Evolutionary conservation across 2,329 filamentous ascomycete species (phyloP).

Genomic region (Aureobasidium uvarum): DNA sequence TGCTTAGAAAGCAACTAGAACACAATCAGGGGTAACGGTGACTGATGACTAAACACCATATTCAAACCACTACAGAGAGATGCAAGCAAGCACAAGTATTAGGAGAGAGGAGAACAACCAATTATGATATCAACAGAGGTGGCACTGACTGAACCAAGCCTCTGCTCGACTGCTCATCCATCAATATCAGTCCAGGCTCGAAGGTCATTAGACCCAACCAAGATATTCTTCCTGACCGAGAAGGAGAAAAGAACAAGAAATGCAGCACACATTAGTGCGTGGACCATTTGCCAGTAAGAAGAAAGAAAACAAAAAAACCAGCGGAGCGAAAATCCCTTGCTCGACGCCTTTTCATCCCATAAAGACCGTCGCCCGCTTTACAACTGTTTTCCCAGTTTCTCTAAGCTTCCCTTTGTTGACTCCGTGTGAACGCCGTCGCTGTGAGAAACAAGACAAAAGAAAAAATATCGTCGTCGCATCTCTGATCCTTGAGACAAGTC

Average conservation of each 20-base stretch:
- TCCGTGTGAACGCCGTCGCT: conserved; percentile 12
- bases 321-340: conserved; percentile 17
- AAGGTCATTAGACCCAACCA: neutral
- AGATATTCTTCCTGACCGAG: neutral
- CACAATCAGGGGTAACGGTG: neutral
- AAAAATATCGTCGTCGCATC: neutral
- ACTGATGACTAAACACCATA: neutral
- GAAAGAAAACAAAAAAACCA: neutral
- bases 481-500: neutral
- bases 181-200: neutral
- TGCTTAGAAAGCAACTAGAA: too few species aligned
- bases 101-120: neutral
- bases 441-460: neutral
- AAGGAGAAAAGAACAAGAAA: neutral
- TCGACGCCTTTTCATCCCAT: conserved; percentile 15
- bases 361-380: neutral
- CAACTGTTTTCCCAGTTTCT: conserved; percentile 10
- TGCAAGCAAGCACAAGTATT: neutral
- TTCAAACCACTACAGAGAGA: neutral
- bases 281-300: neutral
- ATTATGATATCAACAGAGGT: neutral
- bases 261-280: neutral
- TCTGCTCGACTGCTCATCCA: neutral
- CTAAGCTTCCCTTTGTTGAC: neutral
- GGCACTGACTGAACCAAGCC: neutral